These are phyloP conservation scores for Yarrowia osloensis DNA, from an alignment of 805 yeast species.

Conservation along the genomic window DNA sequence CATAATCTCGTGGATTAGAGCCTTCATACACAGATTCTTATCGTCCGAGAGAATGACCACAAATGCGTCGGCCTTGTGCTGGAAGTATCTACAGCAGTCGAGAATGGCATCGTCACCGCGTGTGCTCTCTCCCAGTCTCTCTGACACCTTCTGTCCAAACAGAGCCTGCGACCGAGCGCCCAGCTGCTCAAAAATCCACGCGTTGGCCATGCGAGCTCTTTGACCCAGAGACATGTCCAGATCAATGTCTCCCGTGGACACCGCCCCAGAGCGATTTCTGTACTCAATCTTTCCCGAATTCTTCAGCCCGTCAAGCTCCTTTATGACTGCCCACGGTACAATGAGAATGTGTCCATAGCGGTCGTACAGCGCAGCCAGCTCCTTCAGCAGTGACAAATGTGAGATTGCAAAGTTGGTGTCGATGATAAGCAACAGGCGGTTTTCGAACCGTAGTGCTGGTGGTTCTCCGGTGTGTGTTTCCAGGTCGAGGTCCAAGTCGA, in stretches of 20 bases:
- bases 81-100: slow-evolving; percentile 76
- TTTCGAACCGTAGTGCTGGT: slow-evolving; percentile 3
- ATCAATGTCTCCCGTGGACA: slow-evolving; percentile 31
- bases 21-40: slow-evolving; percentile 77
- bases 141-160: slow-evolving; percentile 63
- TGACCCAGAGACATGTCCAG: slow-evolving; percentile 48
- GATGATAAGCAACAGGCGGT: slow-evolving; percentile 55
- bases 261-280: slow-evolving; percentile 22
- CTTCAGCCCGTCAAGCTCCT: slow-evolving; percentile 84
- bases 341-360: slow-evolving; percentile 55
- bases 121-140: slow-evolving; percentile 51
- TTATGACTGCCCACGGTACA: slow-evolving; percentile 68
- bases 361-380: slow-evolving; percentile 47
- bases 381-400: slow-evolving; percentile 61
- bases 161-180: slow-evolving; percentile 56
- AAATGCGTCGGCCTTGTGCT: slow-evolving; percentile 42
- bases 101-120: slow-evolving; percentile 78
- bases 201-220: slow-evolving; percentile 70
- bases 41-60: slow-evolving; percentile 77
- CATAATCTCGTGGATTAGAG: slow-evolving; percentile 57
- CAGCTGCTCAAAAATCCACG: slow-evolving; percentile 69
- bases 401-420: slow-evolving; percentile 84
- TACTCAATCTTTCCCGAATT: slow-evolving; percentile 39
- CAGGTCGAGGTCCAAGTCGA: background rate
- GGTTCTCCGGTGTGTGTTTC: background rate